Base-by-base conservation (phyloP, 2,329 filamentous ascomycete species). In the Diplodia scrobiculata region DNA sequence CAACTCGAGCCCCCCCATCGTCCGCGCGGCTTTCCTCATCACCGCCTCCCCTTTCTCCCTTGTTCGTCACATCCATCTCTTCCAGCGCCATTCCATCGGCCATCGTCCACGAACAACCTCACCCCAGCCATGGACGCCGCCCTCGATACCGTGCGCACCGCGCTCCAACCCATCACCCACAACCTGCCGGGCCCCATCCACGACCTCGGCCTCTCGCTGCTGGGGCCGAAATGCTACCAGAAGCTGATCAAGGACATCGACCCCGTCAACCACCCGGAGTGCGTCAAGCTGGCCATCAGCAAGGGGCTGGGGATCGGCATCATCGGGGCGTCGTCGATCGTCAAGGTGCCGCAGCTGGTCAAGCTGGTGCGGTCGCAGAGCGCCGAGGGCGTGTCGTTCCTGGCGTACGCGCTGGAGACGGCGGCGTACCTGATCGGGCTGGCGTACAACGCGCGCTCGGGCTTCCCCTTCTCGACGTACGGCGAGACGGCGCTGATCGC, bases 331-430 rank as follows among this genome's bases (percentile, higher is more conserved):
- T 93, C 91, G 32, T 89, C 91, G 65, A 87, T 98, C 72, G 93
- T 99, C 82, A 99, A 99, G 82, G 88, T 99, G 29, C 95, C 95
- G 0, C 95, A 99, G 83, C 94, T 99, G 76, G 79, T 97, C 78
- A 99, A 99, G 83, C 88, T 99, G 62, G 80, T 95, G 73, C 84
- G 84, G 74, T 92, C 91, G 55, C 86, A 88, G 73, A 97, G 92
- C 59, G 88, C 92, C 32, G 86, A 87, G 52, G 95, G 95, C 72
- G 86, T 99, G 68, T 92, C 88, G 58, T 96, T 98, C 80, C 85
- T 96, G 52, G 90, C 91, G 36, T 98, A 97, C 82, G 84, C 95
- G 38, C 91, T 99, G 76, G 95, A 99, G 82, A 97, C 92, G 9
- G 84, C 86, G 66, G 87, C 89, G 67, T 94, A 96, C 80, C 84